Conservation (phyloP, 345 rosid species). For the Moricandia arvensis region DNA sequence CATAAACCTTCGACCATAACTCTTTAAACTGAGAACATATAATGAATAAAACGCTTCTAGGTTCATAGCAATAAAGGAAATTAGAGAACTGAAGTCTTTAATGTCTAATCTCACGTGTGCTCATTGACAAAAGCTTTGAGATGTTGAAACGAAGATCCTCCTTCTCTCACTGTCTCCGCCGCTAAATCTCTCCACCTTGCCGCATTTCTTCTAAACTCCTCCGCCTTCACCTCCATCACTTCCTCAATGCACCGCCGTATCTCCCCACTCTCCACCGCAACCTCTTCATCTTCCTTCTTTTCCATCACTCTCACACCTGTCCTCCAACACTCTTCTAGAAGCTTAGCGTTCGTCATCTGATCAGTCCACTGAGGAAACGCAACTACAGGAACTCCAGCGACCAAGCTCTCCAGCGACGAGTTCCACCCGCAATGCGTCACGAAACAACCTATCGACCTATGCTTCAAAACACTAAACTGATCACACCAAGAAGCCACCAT, state of each 20-base stretch:
- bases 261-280: slow-evolving; percentile 48
- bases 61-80: not conserved
- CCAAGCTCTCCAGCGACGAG: slow-evolving; percentile 62
- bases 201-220: slow-evolving; percentile 45
- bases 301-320: slow-evolving; percentile 50
- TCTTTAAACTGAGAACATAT: too few relatives aligned
- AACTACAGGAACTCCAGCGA: slow-evolving; percentile 52
- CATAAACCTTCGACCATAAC: not conserved
- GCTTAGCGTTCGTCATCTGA: slow-evolving; percentile 58
- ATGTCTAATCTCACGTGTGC: slow-evolving; percentile 17
- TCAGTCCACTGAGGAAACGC: slow-evolving; percentile 66
- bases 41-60: not conserved
- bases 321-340: slow-evolving; percentile 55
- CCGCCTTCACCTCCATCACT: slow-evolving; percentile 49
- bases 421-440: slow-evolving; percentile 82
- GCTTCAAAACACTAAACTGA: slow-evolving; percentile 60
- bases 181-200: slow-evolving; percentile 54
- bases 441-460: slow-evolving; percentile 57
- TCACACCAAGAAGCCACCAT: slow-evolving; percentile 68
- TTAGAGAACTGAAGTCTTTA: not conserved
- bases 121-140: slow-evolving; percentile 51
- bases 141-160: slow-evolving; percentile 55
- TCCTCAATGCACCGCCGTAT: slow-evolving; percentile 56
- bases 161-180: slow-evolving; percentile 40
- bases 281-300: slow-evolving; percentile 31